phyloP scores from a whole-genome alignment of 768 basidiomycete species.

The Pholiota microspora region DNA sequence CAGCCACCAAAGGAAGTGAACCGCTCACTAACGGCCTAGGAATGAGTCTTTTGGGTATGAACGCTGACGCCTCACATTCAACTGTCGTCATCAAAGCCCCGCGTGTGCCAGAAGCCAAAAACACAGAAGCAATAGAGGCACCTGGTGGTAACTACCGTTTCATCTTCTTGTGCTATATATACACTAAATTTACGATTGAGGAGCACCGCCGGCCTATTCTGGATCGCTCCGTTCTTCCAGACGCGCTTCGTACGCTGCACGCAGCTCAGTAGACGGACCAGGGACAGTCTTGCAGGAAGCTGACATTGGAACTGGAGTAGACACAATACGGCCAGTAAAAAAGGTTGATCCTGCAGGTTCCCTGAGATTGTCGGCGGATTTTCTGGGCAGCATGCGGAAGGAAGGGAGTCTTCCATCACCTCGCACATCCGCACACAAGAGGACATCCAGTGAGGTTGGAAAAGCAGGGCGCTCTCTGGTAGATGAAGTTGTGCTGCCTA shows the following conservation, averaged over 20 bases:
- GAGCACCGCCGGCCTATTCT: constrained; percentile 71
- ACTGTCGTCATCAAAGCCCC: constrained; percentile 67
- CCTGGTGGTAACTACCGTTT: constrained; percentile 36
- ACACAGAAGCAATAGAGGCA: constrained; percentile 37
- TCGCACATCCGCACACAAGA: constrained; percentile 48
- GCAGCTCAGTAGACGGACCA: constrained; percentile 54
- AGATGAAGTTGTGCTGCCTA: constrained; percentile 82
- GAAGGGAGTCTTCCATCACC: constrained; percentile 51
- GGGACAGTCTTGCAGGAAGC: constrained; percentile 80
- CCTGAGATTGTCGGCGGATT: constrained; percentile 74
- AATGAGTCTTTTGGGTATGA: constrained; percentile 50
- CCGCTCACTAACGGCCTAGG: constrained; percentile 40
- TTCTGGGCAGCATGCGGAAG: constrained; percentile 69
- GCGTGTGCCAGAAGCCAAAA: constrained; percentile 39
- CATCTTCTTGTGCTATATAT: constrained; percentile 19
- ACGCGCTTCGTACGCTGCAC: constrained; percentile 78
- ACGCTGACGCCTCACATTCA: constrained; percentile 59
- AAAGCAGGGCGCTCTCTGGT: constrained; percentile 70
- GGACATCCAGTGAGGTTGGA: constrained; percentile 52
- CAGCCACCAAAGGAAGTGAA: constrained; percentile 66
- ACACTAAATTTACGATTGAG: constrained; percentile 27
- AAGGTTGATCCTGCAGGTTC: constrained; percentile 83
- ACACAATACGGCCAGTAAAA: constrained; percentile 92
- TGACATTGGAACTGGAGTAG: constrained; percentile 84
- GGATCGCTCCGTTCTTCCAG: constrained; percentile 62